Percentiles rank a stretch among this genome's conserved stretches.
Conservation (phyloP, 139 green algal species). For the Coelastrella sp. region DNA sequence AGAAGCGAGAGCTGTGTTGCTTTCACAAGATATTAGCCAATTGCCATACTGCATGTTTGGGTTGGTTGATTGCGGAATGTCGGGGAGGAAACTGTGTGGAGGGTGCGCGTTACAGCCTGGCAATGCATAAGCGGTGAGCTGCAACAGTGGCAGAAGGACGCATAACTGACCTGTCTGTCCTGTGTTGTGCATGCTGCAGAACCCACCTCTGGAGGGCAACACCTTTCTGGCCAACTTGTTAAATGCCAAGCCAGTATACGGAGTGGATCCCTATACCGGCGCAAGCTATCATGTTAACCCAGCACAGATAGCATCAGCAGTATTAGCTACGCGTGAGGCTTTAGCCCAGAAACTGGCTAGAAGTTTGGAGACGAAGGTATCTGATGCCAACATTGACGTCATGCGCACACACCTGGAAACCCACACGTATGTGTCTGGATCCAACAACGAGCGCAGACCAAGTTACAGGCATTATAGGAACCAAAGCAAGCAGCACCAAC, state of each 20-base stretch:
- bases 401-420: conserved; percentile 40
- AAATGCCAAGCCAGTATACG: neutral
- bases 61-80: too few relatives aligned
- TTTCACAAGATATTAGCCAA: too few relatives aligned
- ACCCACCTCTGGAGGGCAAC: conserved; percentile 37
- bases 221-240: conserved; percentile 28
- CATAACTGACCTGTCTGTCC: too few relatives aligned
- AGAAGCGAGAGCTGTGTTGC: neutral
- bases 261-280: conserved; percentile 20
- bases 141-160: too few relatives aligned
- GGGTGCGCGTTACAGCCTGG: too few relatives aligned
- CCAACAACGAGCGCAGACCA: conserved; percentile 2
- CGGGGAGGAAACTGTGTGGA: too few relatives aligned
- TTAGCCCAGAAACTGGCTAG: neutral
- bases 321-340: conserved; percentile 14
- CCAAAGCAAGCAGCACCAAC: neutral
- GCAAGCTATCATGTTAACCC: conserved; percentile 29
- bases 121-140: too few relatives aligned
- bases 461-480: conserved; percentile 34
- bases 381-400: conserved; percentile 23
- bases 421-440: conserved; percentile 38
- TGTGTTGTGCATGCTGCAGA: neutral
- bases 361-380: neutral
- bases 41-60: too few relatives aligned
- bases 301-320: conserved; percentile 30